A percentile compares a stretch with the other conserved stretches of the same genome.
Conservation (phyloP, 75 land plant genomes). For the Pinus taeda region DNA sequence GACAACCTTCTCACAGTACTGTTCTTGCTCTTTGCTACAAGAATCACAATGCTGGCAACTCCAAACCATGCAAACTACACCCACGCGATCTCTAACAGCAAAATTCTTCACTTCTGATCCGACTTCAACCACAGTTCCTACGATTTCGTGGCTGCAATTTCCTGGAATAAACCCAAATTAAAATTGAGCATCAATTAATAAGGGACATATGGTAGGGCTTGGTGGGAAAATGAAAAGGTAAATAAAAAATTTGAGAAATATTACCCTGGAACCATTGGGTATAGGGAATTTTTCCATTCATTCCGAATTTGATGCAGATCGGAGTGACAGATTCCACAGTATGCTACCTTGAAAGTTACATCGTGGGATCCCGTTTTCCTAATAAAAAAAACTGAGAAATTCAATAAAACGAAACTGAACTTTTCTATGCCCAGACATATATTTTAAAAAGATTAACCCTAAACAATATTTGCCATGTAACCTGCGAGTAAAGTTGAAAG, state of each 20-base stretch:
- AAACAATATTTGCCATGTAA: not conserved
- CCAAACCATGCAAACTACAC: conserved; percentile 62
- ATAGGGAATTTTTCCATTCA: conserved; percentile 20
- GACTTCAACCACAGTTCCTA: conserved; percentile 62
- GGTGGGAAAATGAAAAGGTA: not conserved
- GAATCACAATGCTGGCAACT: conserved; percentile 18
- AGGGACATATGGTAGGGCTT: not conserved
- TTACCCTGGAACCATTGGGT: conserved; percentile 44
- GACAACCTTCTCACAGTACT: not conserved
- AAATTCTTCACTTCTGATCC: conserved; percentile 58
- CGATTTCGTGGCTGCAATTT: conserved; percentile 6
- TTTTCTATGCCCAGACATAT: too few species aligned
- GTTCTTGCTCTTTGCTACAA: conserved; percentile 7
- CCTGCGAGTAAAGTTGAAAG: conserved; percentile 35
- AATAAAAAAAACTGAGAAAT: not conserved
- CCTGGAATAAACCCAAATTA: not conserved
- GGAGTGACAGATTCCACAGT: conserved; percentile 48
- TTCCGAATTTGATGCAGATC: conserved; percentile 30
- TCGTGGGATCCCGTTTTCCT: conserved; percentile 28
- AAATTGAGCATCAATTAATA: not conserved
- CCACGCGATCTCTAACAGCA: conserved; percentile 69
- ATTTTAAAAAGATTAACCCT: too few species aligned
- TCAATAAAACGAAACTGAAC: too few species aligned
- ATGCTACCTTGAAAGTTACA: conserved; percentile 29
- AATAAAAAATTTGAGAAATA: not conserved